phyloP scores from a whole-genome alignment of 2,329 filamentous ascomycete species.

The Cladosporium austrohemisphaericum region DNA sequence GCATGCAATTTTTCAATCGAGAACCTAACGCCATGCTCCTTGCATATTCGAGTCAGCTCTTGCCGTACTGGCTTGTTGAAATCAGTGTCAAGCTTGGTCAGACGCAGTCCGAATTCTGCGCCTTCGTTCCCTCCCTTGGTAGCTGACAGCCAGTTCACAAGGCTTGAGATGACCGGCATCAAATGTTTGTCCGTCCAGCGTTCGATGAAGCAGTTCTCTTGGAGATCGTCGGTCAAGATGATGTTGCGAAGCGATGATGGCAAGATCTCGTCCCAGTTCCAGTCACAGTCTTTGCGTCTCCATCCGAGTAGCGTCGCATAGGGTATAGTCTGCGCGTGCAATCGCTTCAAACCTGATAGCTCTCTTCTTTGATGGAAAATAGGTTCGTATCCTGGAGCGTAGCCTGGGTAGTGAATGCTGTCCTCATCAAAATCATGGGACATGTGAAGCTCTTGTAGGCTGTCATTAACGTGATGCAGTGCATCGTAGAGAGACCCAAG shows the following conservation, averaged over 20 bases:
- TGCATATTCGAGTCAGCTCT: slow-evolving; percentile 1
- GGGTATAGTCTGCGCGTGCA: background rate
- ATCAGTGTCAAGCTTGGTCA: background rate
- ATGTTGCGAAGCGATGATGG: slow-evolving; percentile 8
- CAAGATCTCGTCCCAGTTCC: background rate
- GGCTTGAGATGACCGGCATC: background rate
- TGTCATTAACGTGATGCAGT: slow-evolving; percentile 7
- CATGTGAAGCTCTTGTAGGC: slow-evolving; percentile 6
- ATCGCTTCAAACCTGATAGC: background rate
- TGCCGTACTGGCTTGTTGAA: slow-evolving; percentile 1
- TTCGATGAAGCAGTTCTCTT: background rate
- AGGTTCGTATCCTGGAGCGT: background rate
- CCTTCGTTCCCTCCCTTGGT: background rate
- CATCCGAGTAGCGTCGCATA: slow-evolving; percentile 4
- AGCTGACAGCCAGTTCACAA: slow-evolving; percentile 6
- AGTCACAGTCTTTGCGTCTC: background rate
- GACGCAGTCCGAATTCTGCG: slow-evolving; percentile 3
- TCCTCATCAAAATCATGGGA: slow-evolving; percentile 5
- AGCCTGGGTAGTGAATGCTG: background rate
- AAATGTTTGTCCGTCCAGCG: background rate
- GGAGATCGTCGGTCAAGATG: background rate
- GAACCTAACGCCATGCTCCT: background rate
- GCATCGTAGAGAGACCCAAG: slow-evolving; percentile 5
- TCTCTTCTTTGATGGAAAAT: background rate
- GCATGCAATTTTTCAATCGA: slow-evolving; percentile 1